A percentile compares a stretch with the other conserved stretches of the same genome.
These are phyloP conservation scores for Corymbia maculata DNA, from an alignment of 345 rosid species.

Conservation along the genomic window DNA sequence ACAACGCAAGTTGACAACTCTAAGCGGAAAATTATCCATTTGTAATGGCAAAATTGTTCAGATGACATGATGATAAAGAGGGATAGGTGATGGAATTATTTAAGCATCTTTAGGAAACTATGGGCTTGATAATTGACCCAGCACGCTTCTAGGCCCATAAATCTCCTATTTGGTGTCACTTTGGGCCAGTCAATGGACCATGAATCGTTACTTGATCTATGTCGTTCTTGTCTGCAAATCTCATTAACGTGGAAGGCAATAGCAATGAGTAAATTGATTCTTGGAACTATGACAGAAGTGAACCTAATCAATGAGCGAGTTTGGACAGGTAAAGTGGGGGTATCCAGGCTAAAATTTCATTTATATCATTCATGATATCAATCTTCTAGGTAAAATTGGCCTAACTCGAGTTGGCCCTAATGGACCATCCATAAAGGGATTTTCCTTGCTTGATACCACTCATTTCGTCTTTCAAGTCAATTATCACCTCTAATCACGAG, in stretches of 20 bases:
- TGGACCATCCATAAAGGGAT: too few relatives aligned
- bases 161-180: neutral
- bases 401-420: neutral
- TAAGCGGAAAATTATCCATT: neutral
- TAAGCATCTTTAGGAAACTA: neutral
- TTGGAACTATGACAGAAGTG: neutral
- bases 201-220: neutral
- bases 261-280: neutral
- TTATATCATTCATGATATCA: neutral
- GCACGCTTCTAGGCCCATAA: neutral
- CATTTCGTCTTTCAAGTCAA: neutral
- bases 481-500: neutral
- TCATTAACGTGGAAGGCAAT: neutral
- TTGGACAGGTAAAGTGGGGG: neutral
- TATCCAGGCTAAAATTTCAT: neutral
- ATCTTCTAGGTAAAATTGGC: neutral
- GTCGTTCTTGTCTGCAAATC: neutral
- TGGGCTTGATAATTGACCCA: neutral
- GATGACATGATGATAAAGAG: neutral
- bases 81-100: neutral
- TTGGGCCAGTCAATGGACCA: neutral
- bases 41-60: too few relatives aligned
- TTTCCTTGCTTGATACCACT: neutral
- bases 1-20: fast-evolving
- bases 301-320: neutral